A percentile compares a stretch with the other conserved stretches of the same genome.
phyloP scores from a whole-genome alignment of 108 stramenopile species.

The Cyclotella sp. region DNA sequence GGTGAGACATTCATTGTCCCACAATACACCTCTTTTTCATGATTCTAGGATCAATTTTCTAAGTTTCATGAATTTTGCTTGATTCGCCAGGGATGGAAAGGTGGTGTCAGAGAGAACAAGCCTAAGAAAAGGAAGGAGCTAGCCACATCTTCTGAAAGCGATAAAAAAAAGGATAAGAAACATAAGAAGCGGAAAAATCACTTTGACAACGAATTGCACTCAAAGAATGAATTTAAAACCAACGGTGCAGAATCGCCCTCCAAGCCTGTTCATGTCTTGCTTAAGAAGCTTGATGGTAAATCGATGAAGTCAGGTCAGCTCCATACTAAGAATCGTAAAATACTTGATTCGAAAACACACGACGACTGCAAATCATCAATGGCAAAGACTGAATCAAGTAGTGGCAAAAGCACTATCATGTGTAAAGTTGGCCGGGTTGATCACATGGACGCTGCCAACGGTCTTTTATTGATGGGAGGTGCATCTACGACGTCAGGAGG shows the following conservation, averaged over 20 bases:
- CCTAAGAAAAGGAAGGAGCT: neutral
- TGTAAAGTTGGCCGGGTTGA: neutral
- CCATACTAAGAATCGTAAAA: neutral
- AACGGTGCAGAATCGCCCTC: neutral
- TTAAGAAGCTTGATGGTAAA: neutral
- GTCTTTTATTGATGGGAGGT: neutral
- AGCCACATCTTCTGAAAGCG: neutral
- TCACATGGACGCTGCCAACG: neutral
- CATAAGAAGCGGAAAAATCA: neutral
- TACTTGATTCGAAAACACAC: neutral
- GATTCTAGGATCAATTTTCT: neutral
- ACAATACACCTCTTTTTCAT: neutral
- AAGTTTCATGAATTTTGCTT: neutral
- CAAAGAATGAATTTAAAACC: neutral
- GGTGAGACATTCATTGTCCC: neutral
- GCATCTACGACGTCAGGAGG: neutral
- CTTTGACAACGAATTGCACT: no score
- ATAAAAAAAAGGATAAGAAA: neutral
- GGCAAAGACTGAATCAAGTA: no score
- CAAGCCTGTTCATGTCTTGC: neutral
- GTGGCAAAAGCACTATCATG: neutral
- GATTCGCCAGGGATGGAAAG: slow-evolving; percentile 8
- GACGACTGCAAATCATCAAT: no score
- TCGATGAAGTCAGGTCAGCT: neutral
- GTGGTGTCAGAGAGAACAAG: slow-evolving; percentile 10